Base-by-base conservation (phyloP, 805 yeast genomes). In the Cephaloascus fragrans region DNA sequence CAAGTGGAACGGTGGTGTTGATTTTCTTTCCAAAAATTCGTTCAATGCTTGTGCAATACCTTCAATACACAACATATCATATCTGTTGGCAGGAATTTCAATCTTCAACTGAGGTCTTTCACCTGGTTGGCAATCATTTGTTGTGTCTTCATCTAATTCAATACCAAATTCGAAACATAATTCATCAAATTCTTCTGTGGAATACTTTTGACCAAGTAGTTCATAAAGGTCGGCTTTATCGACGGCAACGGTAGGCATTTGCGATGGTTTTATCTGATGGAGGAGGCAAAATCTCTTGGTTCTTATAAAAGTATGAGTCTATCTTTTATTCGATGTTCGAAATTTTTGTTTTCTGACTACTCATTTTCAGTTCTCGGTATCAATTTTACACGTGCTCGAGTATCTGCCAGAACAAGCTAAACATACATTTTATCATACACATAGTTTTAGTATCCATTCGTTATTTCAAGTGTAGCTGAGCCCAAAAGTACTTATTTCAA, bases 31-130 rank as follows among this genome's bases (percentile, higher is more conserved):
- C 51, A 90, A 70, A 56, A 85, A 93, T 58, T 89, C 94, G 54
- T 88, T 88, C 56, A 93, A 69, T 1, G 97, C 90, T 56, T 87
- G 94, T 1, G 97, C 88, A 61, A 93, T 88, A 56, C 99, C 99
- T 65, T 93, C 99, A 51, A 88, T 83, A 70, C 98, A 94, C 48
- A 93, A 77, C 89, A 93, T 79, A 61, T 93, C 99, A 57, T 93
- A 94, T 71, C 99, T 83, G 67, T 93, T 93, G 45, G 99, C 99
- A 42, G 96, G 97, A 47, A 94, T 80, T 62, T 93, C 99, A 54
- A 93, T 87, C 67, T 93, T 93, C 53, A 86, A 73, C 63, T 90
- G 94, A n/a, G 99, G 97, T 61, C 96, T 81, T 62, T 86, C 95
- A 47, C 77, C 84, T n/a, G 71, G 68, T 43, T 58, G 62, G 47